Base-by-base conservation (phyloP, 345 rosid genomes). In the Salix arbutifolia region DNA sequence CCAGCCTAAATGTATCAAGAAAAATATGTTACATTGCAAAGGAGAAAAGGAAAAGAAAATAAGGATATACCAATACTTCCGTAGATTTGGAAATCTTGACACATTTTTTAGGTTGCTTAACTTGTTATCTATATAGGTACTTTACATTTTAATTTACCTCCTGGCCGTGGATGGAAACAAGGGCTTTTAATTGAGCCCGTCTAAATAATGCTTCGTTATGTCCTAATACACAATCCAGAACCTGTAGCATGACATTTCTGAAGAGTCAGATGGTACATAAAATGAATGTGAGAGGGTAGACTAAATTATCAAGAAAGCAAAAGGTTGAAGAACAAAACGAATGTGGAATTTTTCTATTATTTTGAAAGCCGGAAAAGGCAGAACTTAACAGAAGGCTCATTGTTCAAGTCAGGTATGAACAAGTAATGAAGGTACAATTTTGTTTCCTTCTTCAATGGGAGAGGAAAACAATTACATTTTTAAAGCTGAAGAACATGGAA, bases 181-280 rank as follows among this genome's bases (percentile, higher is more conserved):
- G 93, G 83, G 91, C 99, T 84, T 95, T 95, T 71, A 95, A 85
- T 86, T 95, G 99, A 70, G 99, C 94, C 65, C 99, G 90, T 86
- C 99, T 86, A 82, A 95, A 95, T 60, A 95, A 76, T 37, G 92
- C 94, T 38, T 96, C 96, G 66, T 91, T 89, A 81, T 96, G 99
- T 44, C 99, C 99, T 83, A 93, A 61, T n/a, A 90, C 92, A 79
- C 87, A 89, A 81, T 96, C 99, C 72, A 96, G 85, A 74, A 96
- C 60, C 99, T 96, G 88, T 65, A 77, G 77, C 38, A 82, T 53
- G 16, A 33, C 30, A 65, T 72, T 72, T 71, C 25, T 25, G 42
- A 40, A 33, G 17, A 48, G 58, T 78, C 52, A 37, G 72, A 62
- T 18, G 21, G 16, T n/a, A n/a, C 68, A 19, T 23, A 21, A 44